Evolutionary conservation across 2,329 filamentous ascomycete genomes (phyloP).

Genomic region (Pestalotiopsis fici): DNA sequence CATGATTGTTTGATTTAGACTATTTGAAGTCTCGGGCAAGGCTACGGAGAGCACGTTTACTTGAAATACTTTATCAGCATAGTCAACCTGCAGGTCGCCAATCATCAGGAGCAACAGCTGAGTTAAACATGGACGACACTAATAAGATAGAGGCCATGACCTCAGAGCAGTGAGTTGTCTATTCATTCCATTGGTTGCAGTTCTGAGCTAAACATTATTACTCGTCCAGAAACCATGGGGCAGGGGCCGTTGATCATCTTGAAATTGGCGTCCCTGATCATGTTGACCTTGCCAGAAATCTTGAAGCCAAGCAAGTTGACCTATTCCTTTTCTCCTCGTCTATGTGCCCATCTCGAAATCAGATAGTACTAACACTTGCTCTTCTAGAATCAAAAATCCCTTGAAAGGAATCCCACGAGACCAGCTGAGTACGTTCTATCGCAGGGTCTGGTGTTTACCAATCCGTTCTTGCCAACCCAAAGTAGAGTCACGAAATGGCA

Average conservation of each 20-base stretch:
- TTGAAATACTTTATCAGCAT: not conserved
- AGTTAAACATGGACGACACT: not conserved
- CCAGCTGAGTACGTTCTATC: conserved; percentile 37
- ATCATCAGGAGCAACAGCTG: not conserved
- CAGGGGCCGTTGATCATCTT: conserved; percentile 22
- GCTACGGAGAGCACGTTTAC: not conserved
- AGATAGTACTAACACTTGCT: not conserved
- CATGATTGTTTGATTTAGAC: not conserved
- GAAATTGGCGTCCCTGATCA: conserved; percentile 31
- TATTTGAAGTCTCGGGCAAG: not conserved
- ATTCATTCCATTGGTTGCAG: not conserved
- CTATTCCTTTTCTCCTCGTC: too few relatives aligned
- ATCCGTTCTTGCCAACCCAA: too few relatives aligned
- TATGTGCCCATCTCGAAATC: not conserved
- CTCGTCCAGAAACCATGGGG: conserved; percentile 12
- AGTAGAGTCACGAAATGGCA: too few relatives aligned
- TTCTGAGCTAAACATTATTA: not conserved
- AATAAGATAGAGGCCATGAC: not conserved
- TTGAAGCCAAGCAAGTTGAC: conserved; percentile 43
- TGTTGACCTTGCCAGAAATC: conserved; percentile 37
- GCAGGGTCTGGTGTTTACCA: not conserved
- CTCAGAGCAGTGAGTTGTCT: not conserved
- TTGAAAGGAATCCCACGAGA: conserved; percentile 50
- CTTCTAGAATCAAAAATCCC: conserved; percentile 44
- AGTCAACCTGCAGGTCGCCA: not conserved